Evolutionary conservation across 1,139 yeast species (phyloP).

Genomic region (Taphrina communis): DNA sequence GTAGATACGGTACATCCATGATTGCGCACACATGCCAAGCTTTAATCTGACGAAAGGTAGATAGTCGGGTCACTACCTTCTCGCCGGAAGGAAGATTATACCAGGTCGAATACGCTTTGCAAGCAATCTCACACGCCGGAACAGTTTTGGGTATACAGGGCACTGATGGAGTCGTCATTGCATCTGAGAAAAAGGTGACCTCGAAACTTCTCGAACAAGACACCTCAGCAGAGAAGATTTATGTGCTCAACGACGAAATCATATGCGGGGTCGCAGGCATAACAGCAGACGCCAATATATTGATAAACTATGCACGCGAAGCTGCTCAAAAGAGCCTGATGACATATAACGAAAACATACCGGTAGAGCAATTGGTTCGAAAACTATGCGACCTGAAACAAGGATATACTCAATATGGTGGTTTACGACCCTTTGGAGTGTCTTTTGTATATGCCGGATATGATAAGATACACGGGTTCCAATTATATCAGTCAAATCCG

Average conservation of each 20-base stretch:
- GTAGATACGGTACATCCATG: conserved; percentile 17
- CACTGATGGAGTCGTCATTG: conserved; percentile 89
- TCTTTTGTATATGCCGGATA: conserved; percentile 95
- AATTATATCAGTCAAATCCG: conserved; percentile 92
- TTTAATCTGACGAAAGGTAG: conserved; percentile 50
- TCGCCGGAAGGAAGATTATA: conserved; percentile 95
- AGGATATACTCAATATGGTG: conserved; percentile 98
- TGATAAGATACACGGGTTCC: conserved; percentile 88
- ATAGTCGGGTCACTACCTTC: conserved; percentile 96
- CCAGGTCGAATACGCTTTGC: conserved; percentile 97
- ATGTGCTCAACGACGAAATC: conserved; percentile 79
- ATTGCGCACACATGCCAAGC: not conserved
- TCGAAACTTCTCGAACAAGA: conserved; percentile 92
- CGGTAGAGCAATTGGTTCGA: conserved; percentile 87
- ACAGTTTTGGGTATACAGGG: conserved; percentile 95
- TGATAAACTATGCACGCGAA: conserved; percentile 85
- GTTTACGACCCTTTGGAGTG: conserved; percentile 93
- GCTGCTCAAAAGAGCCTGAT: conserved; percentile 83
- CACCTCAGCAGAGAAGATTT: conserved; percentile 89
- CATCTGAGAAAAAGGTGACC: conserved; percentile 95
- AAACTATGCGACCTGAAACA: conserved; percentile 92
- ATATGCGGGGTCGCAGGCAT: conserved; percentile 97
- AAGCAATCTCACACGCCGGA: conserved; percentile 97
- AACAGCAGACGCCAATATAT: conserved; percentile 94
- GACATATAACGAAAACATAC: conserved; percentile 87